These are phyloP conservation scores for Aegilops tauschii DNA, from an alignment of 176 grass and related monocot genomes.

Conservation along the genomic window DNA sequence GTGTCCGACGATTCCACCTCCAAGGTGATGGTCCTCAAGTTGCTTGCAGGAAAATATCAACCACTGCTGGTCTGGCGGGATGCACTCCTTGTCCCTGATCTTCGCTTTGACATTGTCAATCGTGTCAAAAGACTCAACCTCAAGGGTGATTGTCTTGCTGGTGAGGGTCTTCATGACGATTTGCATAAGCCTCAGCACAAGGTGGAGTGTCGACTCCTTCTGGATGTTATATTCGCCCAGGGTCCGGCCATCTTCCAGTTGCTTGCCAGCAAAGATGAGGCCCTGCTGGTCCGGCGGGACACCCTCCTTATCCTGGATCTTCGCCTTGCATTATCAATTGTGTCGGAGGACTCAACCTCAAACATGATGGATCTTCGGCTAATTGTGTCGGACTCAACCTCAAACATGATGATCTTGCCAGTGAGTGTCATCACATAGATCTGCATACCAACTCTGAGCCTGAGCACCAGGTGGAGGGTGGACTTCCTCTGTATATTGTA, in stretches of 20 bases:
- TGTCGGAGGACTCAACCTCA: conserved; percentile 66
- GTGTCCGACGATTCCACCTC: too few relatives aligned
- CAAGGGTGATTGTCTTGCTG: too few relatives aligned
- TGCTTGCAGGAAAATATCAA: too few relatives aligned
- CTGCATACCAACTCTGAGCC: conserved; percentile 34
- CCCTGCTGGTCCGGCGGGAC: conserved; percentile 72
- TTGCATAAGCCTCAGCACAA: conserved; percentile 10
- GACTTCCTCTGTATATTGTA: too few relatives aligned
- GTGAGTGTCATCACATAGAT: conserved; percentile 77
- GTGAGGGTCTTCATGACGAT: too few relatives aligned
- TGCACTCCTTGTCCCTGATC: too few relatives aligned
- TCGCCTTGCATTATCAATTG: conserved; percentile 70
- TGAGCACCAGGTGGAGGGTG: too few relatives aligned
- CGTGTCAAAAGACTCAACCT: too few relatives aligned
- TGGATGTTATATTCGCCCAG: conserved; percentile 57
- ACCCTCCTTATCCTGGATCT: conserved; percentile 81
- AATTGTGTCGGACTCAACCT: too few relatives aligned
- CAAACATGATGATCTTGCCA: conserved; percentile 39
- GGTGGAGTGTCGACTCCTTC: conserved; percentile 56
- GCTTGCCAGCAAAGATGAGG: conserved; percentile 68
- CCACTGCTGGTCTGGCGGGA: too few relatives aligned
- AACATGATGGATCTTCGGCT: conserved; percentile 39
- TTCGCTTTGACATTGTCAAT: too few relatives aligned
- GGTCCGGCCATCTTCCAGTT: conserved; percentile 56
- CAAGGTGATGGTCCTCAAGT: too few relatives aligned